A percentile compares a stretch with the other conserved stretches of the same genome.
These are phyloP conservation scores for Kluyveromyces sp. DNA, from an alignment of 1,139 yeast species.

Conservation along the genomic window DNA sequence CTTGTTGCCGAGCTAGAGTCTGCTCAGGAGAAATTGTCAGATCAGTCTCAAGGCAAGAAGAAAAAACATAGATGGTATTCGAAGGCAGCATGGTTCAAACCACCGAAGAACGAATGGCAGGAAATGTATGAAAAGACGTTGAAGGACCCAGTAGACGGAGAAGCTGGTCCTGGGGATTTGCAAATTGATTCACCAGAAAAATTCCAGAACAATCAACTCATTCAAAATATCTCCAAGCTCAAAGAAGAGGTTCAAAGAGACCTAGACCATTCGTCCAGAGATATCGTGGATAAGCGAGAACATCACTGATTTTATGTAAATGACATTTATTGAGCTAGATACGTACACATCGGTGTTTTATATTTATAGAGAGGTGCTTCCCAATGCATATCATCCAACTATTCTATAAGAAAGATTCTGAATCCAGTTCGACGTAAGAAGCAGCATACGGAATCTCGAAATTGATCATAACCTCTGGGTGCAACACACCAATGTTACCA, in stretches of 20 bases:
- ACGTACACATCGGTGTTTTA: background rate
- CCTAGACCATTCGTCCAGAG: slow-evolving; percentile 5
- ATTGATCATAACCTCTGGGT: slow-evolving; percentile 82
- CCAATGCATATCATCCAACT: background rate
- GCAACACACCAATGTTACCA: slow-evolving; percentile 90
- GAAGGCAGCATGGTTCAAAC: slow-evolving; percentile 53
- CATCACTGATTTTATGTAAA: background rate
- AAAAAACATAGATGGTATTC: slow-evolving; percentile 44
- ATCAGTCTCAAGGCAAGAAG: slow-evolving; percentile 33
- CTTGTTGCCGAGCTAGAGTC: slow-evolving; percentile 78
- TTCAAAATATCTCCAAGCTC: background rate
- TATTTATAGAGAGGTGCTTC: background rate
- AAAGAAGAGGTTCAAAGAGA: slow-evolving; percentile 4
- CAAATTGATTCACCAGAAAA: slow-evolving; percentile 10
- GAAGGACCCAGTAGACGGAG: slow-evolving; percentile 12
- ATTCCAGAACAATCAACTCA: background rate
- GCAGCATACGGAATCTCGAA: slow-evolving; percentile 94
- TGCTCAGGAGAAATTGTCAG: slow-evolving; percentile 57
- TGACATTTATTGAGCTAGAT: background rate
- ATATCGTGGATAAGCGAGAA: slow-evolving; percentile 1
- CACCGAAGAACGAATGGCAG: slow-evolving; percentile 51
- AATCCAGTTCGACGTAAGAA: slow-evolving; percentile 81
- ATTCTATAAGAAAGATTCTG: slow-evolving; percentile 67
- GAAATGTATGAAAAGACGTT: slow-evolving; percentile 71
- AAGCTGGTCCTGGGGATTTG: slow-evolving; percentile 15